These are phyloP conservation scores for Leptodermis oblonga DNA, from an alignment of 257 asterid species.

Conservation along the genomic window DNA sequence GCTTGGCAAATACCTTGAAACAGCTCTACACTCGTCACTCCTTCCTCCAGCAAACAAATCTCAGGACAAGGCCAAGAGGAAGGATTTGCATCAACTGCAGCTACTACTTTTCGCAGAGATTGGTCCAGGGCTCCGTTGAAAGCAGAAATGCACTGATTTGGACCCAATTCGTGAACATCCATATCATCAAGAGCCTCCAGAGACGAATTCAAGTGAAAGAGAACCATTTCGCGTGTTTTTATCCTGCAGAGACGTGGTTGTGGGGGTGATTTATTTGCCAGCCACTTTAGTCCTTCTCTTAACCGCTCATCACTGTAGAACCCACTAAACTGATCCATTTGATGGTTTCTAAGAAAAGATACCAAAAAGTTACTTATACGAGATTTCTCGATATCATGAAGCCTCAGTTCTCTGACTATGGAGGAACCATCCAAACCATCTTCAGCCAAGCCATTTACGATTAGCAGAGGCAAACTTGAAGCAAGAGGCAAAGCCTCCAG, in stretches of 20 bases:
- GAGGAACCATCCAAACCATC: constrained; percentile 38
- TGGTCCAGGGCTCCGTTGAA: constrained; percentile 70
- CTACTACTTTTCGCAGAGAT: constrained; percentile 42
- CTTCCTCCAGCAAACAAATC: constrained; percentile 50
- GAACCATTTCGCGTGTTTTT: constrained; percentile 71
- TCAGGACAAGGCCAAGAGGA: constrained; percentile 93
- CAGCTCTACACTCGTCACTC: constrained; percentile 41
- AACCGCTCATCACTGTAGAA: constrained; percentile 66
- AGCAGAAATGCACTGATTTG: constrained; percentile 58
- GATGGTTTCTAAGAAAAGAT: constrained; percentile 45
- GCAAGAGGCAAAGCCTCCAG: constrained; percentile 51
- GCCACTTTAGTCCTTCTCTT: constrained; percentile 75
- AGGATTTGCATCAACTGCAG: constrained; percentile 64
- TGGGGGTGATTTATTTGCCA: constrained; percentile 66
- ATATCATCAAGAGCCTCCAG: constrained; percentile 37
- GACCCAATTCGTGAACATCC: constrained; percentile 34
- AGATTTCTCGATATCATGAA: constrained; percentile 51
- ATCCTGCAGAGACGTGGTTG: constrained; percentile 46
- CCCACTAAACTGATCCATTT: constrained; percentile 33
- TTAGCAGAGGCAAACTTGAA: constrained; percentile 71
- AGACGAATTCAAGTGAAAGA: constrained; percentile 50
- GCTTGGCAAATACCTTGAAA: constrained; percentile 52
- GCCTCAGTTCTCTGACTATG: constrained; percentile 46
- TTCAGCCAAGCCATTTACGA: constrained; percentile 48
- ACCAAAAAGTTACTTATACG: constrained; percentile 35